These are phyloP conservation scores for Monilinia aucupariae DNA, from an alignment of 2,329 filamentous ascomycete genomes.

Conservation along the genomic window DNA sequence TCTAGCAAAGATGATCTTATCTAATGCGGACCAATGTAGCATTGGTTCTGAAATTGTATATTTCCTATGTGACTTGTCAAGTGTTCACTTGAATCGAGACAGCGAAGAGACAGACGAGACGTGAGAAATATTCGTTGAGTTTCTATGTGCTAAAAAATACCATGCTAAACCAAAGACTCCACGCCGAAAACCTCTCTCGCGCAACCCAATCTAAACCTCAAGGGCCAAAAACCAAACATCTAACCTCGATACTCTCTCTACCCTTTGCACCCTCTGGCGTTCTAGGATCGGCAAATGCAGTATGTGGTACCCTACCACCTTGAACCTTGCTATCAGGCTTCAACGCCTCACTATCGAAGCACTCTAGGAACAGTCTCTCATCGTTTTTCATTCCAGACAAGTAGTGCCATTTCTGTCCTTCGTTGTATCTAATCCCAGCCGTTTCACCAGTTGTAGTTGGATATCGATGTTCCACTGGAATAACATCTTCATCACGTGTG, in stretches of 20 bases:
- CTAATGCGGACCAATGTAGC: background rate
- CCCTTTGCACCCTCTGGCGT: conserved; percentile 63
- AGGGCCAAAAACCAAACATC: conserved; percentile 73
- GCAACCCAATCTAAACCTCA: conserved; percentile 3
- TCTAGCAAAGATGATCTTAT: background rate
- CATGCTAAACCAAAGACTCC: background rate
- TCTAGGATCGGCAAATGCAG: conserved; percentile 70
- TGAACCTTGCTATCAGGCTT: conserved; percentile 45
- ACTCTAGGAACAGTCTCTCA: conserved; percentile 35
- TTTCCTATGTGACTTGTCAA: background rate
- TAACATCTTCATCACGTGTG: conserved; percentile 31
- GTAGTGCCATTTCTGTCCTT: conserved; percentile 35
- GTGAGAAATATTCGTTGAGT: background rate
- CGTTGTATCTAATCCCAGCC: conserved; percentile 33
- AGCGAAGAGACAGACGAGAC: too few species aligned
- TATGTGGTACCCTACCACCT: conserved; percentile 48
- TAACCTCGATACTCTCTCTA: conserved; percentile 84
- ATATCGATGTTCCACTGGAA: conserved; percentile 35
- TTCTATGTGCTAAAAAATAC: background rate
- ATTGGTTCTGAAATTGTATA: background rate
- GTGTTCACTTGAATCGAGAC: background rate
- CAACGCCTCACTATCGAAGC: conserved; percentile 38
- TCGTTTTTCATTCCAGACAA: conserved; percentile 34
- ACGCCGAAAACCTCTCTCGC: background rate
- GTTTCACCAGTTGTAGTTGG: conserved; percentile 33